These are phyloP conservation scores for Cucurbita argyrosperma DNA, from an alignment of 306 rosid genomes.

Conservation along the genomic window DNA sequence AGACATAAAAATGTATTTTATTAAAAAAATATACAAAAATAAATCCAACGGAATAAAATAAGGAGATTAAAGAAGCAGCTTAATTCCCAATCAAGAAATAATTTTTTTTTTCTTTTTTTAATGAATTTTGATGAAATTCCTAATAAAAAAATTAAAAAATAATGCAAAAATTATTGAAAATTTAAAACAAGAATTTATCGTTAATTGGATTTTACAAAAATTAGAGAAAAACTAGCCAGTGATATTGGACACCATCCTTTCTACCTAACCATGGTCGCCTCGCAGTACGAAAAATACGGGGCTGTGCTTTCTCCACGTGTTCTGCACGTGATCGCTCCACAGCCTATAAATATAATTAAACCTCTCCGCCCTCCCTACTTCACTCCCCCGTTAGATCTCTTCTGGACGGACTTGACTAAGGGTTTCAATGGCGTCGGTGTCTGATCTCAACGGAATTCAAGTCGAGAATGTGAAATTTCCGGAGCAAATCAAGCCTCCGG, in stretches of 20 bases:
- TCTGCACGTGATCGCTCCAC: neutral
- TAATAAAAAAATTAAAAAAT: no score
- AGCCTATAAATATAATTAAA: neutral
- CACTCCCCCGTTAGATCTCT: neutral
- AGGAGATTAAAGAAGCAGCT: no score
- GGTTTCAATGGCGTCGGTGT: neutral
- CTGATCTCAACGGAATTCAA: conserved; percentile 13
- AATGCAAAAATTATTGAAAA: no score
- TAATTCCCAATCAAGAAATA: no score
- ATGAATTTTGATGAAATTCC: no score
- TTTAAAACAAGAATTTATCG: no score
- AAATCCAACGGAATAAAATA: no score
- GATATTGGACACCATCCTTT: neutral
- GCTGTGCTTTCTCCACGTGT: neutral
- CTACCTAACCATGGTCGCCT: neutral
- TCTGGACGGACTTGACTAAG: neutral
- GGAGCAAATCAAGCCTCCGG: conserved; percentile 21
- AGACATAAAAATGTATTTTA: no score
- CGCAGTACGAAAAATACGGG: neutral
- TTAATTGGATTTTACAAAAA: no score
- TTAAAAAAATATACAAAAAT: no score
- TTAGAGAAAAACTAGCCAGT: no score
- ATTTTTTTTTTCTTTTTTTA: no score
- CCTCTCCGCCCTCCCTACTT: neutral
- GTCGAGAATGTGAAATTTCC: conserved; percentile 21